A percentile compares a stretch with the other conserved stretches of the same genome.
Evolutionary conservation across 371 early-diverging fungal species (phyloP).

Genomic region (Mortierella sp.): DNA sequence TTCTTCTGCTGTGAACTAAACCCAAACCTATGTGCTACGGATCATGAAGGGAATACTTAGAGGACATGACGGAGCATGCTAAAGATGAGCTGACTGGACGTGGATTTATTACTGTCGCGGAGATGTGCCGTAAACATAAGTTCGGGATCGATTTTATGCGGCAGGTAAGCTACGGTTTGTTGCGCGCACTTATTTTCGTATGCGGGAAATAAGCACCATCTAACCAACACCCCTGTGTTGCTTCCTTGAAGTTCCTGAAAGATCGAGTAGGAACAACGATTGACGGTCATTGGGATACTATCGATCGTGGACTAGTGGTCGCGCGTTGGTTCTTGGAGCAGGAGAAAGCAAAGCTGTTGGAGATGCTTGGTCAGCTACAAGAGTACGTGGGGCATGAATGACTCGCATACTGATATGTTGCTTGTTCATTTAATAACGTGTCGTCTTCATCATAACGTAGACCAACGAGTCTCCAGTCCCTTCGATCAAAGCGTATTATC

Average conservation of each 20-base stretch:
- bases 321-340: conserved; percentile 29
- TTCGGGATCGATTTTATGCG: conserved; percentile 40
- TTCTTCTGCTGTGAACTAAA: neutral
- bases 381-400: conserved; percentile 20
- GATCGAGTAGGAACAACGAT: conserved; percentile 40
- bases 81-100: conserved; percentile 23
- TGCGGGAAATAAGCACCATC: neutral
- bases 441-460: neutral
- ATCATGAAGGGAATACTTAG: conserved; percentile 43
- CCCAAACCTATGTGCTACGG: no score
- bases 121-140: conserved; percentile 33
- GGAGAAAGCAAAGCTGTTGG: conserved; percentile 15
- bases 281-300: conserved; percentile 41
- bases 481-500: conserved; percentile 24
- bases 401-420: neutral
- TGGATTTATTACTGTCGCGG: conserved; percentile 21
- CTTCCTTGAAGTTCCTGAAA: conserved; percentile 44
- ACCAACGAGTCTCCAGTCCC: conserved; percentile 21
- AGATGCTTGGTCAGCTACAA: conserved; percentile 16
- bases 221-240: neutral
- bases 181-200: neutral
- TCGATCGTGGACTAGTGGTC: conserved; percentile 36
- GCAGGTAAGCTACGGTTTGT: conserved; percentile 18
- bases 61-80: conserved; percentile 13
- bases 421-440: neutral